Conservation (phyloP, 257 asterid species). For the Solanum appendiculatum region DNA sequence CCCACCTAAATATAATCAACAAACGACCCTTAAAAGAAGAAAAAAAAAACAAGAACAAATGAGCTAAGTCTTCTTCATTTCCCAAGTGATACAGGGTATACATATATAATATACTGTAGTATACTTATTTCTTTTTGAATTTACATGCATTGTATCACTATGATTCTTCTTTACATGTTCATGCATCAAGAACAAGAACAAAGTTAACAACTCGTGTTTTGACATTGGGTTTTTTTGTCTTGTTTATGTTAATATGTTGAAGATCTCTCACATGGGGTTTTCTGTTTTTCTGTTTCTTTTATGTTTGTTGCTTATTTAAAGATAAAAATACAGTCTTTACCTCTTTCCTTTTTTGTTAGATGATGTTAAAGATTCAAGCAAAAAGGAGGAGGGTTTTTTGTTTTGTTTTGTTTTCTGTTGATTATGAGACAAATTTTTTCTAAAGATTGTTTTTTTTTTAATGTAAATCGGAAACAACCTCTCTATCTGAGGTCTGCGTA, state of each 20-base stretch:
- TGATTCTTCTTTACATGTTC: not conserved
- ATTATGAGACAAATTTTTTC: not conserved
- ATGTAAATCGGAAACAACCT: not conserved
- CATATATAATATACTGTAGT: not conserved
- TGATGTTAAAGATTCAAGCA: not conserved
- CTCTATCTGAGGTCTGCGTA: not conserved
- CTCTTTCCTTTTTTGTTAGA: not conserved
- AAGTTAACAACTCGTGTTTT: not conserved
- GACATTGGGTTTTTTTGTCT: not conserved
- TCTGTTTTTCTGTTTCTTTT: not conserved
- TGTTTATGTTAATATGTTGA: not conserved
- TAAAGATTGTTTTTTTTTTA: not conserved
- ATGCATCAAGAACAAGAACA: not conserved
- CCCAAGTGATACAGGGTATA: not conserved
- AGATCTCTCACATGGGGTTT: not conserved
- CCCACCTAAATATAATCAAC: not conserved
- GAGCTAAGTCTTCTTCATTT: not conserved
- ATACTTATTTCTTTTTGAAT: not conserved
- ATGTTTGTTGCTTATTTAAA: not conserved
- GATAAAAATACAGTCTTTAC: not conserved
- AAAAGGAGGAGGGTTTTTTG: not conserved
- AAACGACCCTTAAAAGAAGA: not conserved
- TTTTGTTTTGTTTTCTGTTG: not conserved
- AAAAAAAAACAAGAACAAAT: not conserved
- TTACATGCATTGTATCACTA: not conserved